phyloP scores from a whole-genome alignment of 306 rosid genomes.

The Astragalus glycyphyllos region DNA sequence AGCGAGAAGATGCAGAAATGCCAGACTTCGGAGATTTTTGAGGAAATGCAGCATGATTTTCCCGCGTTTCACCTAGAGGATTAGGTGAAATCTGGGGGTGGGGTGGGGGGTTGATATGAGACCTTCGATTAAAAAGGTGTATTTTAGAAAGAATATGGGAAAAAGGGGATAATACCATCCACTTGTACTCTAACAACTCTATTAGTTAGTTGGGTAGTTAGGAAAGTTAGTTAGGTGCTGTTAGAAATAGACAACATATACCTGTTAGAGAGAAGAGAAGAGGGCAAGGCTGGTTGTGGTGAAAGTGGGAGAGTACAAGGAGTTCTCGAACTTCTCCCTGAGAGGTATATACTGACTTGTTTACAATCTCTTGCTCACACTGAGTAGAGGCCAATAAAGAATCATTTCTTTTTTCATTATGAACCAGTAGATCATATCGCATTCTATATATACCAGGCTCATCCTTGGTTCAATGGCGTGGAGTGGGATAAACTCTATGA shows the following conservation, averaged over 20 bases:
- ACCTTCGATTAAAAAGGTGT: no score
- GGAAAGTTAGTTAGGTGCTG: not conserved
- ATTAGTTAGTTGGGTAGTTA: not conserved
- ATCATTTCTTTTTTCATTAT: no score
- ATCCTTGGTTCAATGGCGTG: constrained; percentile 90
- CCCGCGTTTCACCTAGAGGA: no score
- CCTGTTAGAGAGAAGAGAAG: not conserved
- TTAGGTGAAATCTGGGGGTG: no score
- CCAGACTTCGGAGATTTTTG: no score
- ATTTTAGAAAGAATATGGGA: not conserved
- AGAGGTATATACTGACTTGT: not conserved
- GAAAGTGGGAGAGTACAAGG: not conserved
- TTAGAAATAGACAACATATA: no score
- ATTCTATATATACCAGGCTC: constrained; percentile 70
- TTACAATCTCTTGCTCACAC: not conserved
- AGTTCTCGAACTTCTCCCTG: not conserved
- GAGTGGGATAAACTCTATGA: constrained; percentile 95
- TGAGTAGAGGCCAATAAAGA: not conserved
- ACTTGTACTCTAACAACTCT: no score
- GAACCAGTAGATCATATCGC: not conserved
- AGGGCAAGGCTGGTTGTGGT: not conserved
- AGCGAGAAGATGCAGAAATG: no score
- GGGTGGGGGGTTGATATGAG: not conserved
- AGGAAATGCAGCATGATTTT: no score
- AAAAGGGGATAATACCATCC: no score